These are phyloP conservation scores for Nicotiana sylvestris DNA, from an alignment of 257 asterid species.

Conservation along the genomic window DNA sequence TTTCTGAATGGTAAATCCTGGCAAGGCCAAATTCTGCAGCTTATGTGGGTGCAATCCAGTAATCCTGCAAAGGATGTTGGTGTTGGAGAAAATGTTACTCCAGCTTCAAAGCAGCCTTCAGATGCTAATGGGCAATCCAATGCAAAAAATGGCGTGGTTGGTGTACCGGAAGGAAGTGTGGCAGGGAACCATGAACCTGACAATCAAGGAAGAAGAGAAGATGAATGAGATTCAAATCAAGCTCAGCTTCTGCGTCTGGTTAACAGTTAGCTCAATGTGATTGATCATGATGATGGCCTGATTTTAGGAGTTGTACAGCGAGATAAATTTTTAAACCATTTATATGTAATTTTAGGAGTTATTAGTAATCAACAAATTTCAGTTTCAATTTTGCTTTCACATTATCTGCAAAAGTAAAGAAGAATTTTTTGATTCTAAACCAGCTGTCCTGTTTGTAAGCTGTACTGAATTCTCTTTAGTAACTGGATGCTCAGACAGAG, in stretches of 20 bases:
- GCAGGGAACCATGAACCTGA: constrained; percentile 33
- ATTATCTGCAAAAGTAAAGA: constrained; percentile 46
- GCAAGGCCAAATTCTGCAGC: constrained; percentile 72
- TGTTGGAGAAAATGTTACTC: constrained; percentile 21
- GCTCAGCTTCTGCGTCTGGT: constrained; percentile 28
- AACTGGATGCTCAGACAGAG: background rate
- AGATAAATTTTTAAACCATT: constrained; percentile 49
- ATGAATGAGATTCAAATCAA: constrained; percentile 37
- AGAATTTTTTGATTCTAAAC: constrained; percentile 23
- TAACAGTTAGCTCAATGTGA: constrained; percentile 30
- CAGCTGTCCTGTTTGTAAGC: constrained; percentile 25
- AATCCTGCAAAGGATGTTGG: constrained; percentile 21
- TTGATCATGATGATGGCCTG: constrained; percentile 27
- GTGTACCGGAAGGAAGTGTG: constrained; percentile 11
- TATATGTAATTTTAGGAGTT: constrained; percentile 32
- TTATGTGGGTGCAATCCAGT: constrained; percentile 48
- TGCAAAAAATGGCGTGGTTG: constrained; percentile 10
- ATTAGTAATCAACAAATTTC: constrained; percentile 35
- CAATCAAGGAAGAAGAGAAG: constrained; percentile 25
- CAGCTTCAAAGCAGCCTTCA: constrained; percentile 15
- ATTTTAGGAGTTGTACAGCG: constrained; percentile 50
- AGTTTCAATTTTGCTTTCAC: constrained; percentile 31
- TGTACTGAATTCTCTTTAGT: constrained; percentile 33
- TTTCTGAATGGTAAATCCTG: constrained; percentile 75
- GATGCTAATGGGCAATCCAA: constrained; percentile 21